Evolutionary conservation across 345 rosid species (phyloP).

Genomic region (Populus pruinosa): DNA sequence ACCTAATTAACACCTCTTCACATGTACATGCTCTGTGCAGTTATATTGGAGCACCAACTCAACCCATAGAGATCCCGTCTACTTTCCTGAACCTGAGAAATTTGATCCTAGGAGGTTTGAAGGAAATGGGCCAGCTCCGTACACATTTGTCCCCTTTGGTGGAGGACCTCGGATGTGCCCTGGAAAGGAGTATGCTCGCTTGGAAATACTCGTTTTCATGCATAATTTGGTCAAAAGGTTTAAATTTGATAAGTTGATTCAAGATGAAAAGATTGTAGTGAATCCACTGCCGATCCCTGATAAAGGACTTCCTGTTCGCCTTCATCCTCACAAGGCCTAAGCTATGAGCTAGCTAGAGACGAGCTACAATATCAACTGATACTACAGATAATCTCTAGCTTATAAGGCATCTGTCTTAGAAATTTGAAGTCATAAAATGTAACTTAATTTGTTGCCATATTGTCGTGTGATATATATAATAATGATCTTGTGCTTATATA

Average conservation of each 20-base stretch:
- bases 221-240: slow-evolving; percentile 34
- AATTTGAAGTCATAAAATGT: no score
- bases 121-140: slow-evolving; percentile 34
- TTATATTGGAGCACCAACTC: slow-evolving; percentile 38
- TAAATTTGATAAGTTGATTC: slow-evolving; percentile 25
- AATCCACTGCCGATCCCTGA: slow-evolving; percentile 36
- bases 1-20: neutral
- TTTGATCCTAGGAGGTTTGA: slow-evolving; percentile 34
- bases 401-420: no score
- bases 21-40: neutral
- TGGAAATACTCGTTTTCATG: slow-evolving; percentile 34
- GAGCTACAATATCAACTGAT: no score
- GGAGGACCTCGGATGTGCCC: no score
- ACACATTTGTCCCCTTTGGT: slow-evolving; percentile 33
- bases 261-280: slow-evolving; percentile 29
- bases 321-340: slow-evolving; percentile 26
- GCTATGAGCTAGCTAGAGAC: no score
- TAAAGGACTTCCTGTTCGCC: slow-evolving; percentile 36
- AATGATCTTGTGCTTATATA: no score
- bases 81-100: slow-evolving; percentile 32
- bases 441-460: no score
- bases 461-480: no score
- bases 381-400: no score
- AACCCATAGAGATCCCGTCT: slow-evolving; percentile 23
- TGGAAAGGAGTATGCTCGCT: no score